Evolutionary conservation across 257 asterid species (phyloP).

Genomic region (Plantago elongata): DNA sequence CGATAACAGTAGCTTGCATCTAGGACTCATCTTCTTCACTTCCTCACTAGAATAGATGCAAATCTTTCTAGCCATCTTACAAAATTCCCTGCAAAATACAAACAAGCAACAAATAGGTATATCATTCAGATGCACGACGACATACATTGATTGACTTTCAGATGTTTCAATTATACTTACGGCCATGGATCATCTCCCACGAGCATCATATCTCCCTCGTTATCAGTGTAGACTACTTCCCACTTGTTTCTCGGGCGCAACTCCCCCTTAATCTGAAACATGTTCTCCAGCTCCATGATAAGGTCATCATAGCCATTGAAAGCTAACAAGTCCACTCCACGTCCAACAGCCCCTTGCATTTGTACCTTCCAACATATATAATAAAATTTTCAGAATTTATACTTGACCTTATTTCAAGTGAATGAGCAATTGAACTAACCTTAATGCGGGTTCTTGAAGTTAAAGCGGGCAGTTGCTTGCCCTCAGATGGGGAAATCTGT

Average conservation of each 20-base stretch:
- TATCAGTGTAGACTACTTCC: conserved; percentile 43
- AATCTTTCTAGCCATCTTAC: conserved; percentile 60
- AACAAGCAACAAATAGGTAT: not conserved
- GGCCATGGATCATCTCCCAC: conserved; percentile 56
- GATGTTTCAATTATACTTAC: conserved; percentile 25
- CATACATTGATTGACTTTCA: not conserved
- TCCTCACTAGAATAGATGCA: conserved; percentile 64
- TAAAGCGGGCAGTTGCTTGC: conserved; percentile 27
- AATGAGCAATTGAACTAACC: conserved; percentile 27
- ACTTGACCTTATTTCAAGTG: not conserved
- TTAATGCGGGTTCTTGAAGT: conserved; percentile 74
- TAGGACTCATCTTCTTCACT: conserved; percentile 68
- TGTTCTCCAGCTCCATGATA: conserved; percentile 32
- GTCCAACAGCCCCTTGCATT: conserved; percentile 82
- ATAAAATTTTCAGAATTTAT: not conserved
- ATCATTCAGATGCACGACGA: not conserved
- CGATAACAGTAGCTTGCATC: conserved; percentile 42
- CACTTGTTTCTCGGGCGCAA: conserved; percentile 39
- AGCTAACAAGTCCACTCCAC: conserved; percentile 67
- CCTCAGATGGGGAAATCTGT: conserved; percentile 34
- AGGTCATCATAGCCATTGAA: conserved; percentile 43
- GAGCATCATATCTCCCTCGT: conserved; percentile 52
- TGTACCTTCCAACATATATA: conserved; percentile 44
- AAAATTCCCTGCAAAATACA: conserved; percentile 54
- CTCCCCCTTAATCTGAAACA: conserved; percentile 47